Conservation (phyloP, 192 early-diverging fungal genomes). For the Gryganskiella cystojenkinii region DNA sequence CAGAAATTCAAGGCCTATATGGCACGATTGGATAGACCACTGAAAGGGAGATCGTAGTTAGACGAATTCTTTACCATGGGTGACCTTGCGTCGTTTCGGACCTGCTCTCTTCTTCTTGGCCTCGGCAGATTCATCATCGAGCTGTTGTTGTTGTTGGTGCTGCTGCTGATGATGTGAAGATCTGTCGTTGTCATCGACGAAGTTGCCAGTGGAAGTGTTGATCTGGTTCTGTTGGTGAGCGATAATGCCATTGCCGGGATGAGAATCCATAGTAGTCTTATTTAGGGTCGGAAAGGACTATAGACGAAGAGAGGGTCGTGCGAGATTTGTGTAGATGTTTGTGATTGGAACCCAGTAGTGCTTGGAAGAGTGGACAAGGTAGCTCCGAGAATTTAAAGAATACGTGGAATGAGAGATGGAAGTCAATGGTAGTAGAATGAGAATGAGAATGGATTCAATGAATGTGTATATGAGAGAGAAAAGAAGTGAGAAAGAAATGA, state of each 20-base stretch:
- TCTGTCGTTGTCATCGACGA: neutral
- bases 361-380: no score
- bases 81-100: conserved; percentile 70
- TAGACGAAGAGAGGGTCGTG: neutral
- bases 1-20: neutral
- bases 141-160: conserved; percentile 17
- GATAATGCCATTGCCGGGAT: no score
- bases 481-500: neutral
- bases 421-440: neutral
- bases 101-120: conserved; percentile 69
- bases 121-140: conserved; percentile 48
- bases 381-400: no score
- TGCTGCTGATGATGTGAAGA: neutral
- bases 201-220: no score
- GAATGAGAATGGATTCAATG: neutral
- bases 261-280: neutral
- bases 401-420: no score
- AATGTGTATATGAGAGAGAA: neutral
- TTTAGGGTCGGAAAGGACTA: neutral
- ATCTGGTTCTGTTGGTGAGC: no score
- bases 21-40: neutral
- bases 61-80: conserved; percentile 57
- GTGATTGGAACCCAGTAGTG: neutral
- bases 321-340: neutral
- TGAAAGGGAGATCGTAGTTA: neutral